Conservation (phyloP, 1,284 basidiomycete genomes). For the Irpex lacteus region DNA sequence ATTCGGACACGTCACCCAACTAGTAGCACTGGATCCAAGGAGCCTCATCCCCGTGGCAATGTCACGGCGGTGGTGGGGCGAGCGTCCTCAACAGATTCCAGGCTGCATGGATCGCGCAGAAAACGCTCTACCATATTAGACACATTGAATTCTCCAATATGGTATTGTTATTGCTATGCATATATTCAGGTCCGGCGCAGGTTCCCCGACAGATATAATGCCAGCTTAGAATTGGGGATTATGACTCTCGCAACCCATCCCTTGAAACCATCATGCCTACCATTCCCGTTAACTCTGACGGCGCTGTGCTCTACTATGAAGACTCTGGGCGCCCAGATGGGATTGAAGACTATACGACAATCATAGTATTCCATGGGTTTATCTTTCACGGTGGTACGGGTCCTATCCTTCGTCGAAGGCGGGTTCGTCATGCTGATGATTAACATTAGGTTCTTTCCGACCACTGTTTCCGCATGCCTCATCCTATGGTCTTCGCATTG, state of each 20-base stretch:
- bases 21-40: too few relatives aligned
- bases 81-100: too few relatives aligned
- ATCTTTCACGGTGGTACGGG: conserved; percentile 17
- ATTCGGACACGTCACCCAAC: too few relatives aligned
- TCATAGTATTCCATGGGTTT: conserved; percentile 17
- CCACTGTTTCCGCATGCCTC: conserved; percentile 11
- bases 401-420: neutral
- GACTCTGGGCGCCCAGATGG: conserved; percentile 15
- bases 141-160: too few relatives aligned
- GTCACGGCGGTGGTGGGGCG: too few relatives aligned
- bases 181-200: too few relatives aligned
- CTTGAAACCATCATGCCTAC: conserved; percentile 14
- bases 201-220: too few relatives aligned
- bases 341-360: conserved; percentile 13
- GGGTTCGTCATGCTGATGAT: neutral
- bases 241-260: neutral
- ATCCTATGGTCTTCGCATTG: conserved; percentile 9
- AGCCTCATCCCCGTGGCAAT: too few relatives aligned
- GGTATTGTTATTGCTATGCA: too few relatives aligned
- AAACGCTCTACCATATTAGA: too few relatives aligned
- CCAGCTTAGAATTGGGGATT: too few relatives aligned
- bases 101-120: too few relatives aligned
- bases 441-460: conserved; percentile 9
- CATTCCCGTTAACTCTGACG: conserved; percentile 16
- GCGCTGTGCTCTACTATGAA: conserved; percentile 17